Evolutionary conservation across 140 eudicot species (phyloP).

Genomic region (Flaveria floridana): DNA sequence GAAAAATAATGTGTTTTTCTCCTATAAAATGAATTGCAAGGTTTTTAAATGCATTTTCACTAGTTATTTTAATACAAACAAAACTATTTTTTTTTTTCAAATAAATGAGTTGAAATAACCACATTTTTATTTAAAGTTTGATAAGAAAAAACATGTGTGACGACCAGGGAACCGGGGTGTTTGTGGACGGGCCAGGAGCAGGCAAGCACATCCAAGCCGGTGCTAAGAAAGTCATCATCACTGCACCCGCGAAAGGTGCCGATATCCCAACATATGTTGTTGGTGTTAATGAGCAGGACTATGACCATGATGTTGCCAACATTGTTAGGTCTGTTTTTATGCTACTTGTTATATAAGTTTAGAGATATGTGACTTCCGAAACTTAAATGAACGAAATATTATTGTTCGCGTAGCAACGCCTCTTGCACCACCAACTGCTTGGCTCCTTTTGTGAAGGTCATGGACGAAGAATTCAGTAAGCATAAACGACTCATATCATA

Average conservation of each 20-base stretch:
- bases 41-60: neutral
- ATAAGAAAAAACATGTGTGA: neutral
- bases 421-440: slow-evolving; percentile 97
- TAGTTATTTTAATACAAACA: neutral
- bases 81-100: neutral
- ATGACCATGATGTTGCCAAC: slow-evolving; percentile 65
- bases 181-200: slow-evolving; percentile 97
- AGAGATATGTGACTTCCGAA: neutral
- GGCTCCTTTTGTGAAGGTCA: slow-evolving; percentile 90
- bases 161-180: slow-evolving; percentile 88
- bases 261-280: slow-evolving; percentile 95
- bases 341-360: neutral
- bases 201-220: slow-evolving; percentile 98
- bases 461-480: slow-evolving; percentile 89
- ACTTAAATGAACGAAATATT: neutral
- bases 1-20: no score
- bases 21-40: no score
- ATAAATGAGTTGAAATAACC: neutral
- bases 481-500: slow-evolving; percentile 7
- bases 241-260: slow-evolving; percentile 97
- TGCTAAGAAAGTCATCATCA: slow-evolving; percentile 90
- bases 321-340: slow-evolving; percentile 56
- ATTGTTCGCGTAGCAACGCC: slow-evolving; percentile 64
- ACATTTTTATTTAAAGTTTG: neutral
- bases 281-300: slow-evolving; percentile 78